Base-by-base conservation (phyloP, 2,329 filamentous ascomycete genomes). In the Curvularia spicifera region DNA sequence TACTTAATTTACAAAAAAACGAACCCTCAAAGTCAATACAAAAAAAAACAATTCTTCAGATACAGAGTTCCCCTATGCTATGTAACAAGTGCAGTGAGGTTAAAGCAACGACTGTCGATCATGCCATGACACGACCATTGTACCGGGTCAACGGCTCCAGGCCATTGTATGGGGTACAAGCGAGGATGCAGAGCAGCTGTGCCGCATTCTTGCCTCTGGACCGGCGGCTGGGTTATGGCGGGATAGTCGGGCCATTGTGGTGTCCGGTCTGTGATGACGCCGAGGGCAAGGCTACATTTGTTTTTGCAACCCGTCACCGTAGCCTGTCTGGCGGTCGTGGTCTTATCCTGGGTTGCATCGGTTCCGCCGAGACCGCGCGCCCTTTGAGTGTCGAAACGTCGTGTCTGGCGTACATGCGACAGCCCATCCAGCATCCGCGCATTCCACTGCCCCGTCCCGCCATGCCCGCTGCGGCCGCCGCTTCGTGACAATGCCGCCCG, bases 1-100 rank as follows among this genome's bases (percentile, higher is more conserved):
- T 76, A 74, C 51, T 56, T 74, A 76, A 75, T 76, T 15, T 22
- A 20, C 44, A 45, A 46, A 46, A 74, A 76, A 75, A 74, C 62
- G 57, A 67, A 70, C 63, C 52, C 56, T 59, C 28, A 49, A 56
- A 52, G 54, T 44, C 26, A 51, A 53, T 20, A 42, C 37, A 29
- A 39, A 35, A 39, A 39, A 43, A 49, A 49, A 46, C 18, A 22
- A 49, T 24, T 49, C 20, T 49, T 49, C 45, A 49, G 39, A 43
- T 20, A 35, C 28, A 18, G 6, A 10, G 7, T 31, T 29, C n/a
- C 15, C 20, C 40, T 20, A 43, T 43, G 40, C 22, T 15, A 26
- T 26, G 40, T 15, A 15, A 22, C 6, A 7, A 26, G 20, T 24
- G 40, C 40, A 26, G 55, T 51, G 55, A 53, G 35, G 53, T 45